These are phyloP conservation scores for Calonectria leucothoes DNA, from an alignment of 2,329 filamentous ascomycete genomes.

Conservation along the genomic window DNA sequence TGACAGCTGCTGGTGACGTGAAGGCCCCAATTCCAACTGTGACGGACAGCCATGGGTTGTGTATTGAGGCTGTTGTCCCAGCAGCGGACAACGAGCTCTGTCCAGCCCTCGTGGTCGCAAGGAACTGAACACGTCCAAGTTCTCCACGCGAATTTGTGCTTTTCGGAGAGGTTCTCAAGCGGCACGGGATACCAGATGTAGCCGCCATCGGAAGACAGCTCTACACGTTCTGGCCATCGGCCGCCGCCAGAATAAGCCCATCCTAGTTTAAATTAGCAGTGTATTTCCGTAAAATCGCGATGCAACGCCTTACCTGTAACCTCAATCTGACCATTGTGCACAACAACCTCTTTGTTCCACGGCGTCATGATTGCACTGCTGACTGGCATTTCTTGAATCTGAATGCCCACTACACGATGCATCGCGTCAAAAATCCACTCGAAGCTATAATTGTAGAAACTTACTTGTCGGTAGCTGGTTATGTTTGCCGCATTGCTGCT, in stretches of 20 bases:
- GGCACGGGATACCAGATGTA: slow-evolving; percentile 74
- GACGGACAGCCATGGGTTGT: slow-evolving; percentile 64
- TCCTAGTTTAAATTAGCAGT: slow-evolving; percentile 53
- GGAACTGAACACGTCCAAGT: slow-evolving; percentile 73
- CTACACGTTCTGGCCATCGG: slow-evolving; percentile 71
- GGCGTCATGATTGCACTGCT: slow-evolving; percentile 75
- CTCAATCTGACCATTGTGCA: slow-evolving; percentile 69
- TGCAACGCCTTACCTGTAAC: slow-evolving; percentile 48
- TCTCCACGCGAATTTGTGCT: slow-evolving; percentile 73
- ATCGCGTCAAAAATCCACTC: slow-evolving; percentile 54
- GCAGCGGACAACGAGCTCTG: slow-evolving; percentile 68
- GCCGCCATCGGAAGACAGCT: slow-evolving; percentile 72
- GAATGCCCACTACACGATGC: slow-evolving; percentile 57
- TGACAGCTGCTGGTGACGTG: slow-evolving; percentile 74
- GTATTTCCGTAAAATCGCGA: background rate
- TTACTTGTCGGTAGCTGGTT: slow-evolving; percentile 51
- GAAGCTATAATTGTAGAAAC: background rate
- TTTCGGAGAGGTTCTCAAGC: slow-evolving; percentile 67
- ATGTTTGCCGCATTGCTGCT: slow-evolving; percentile 75
- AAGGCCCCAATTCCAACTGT: slow-evolving; percentile 74
- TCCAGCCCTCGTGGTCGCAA: slow-evolving; percentile 70
- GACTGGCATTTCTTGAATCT: slow-evolving; percentile 80
- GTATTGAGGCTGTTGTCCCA: slow-evolving; percentile 74
- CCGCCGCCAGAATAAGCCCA: slow-evolving; percentile 71
- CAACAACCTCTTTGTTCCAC: slow-evolving; percentile 67